Evolutionary conservation across 164 flowering plant genomes (phyloP), one percentile per base, ranked within the genome.

Genomic region (Magnolia sinica): DNA sequence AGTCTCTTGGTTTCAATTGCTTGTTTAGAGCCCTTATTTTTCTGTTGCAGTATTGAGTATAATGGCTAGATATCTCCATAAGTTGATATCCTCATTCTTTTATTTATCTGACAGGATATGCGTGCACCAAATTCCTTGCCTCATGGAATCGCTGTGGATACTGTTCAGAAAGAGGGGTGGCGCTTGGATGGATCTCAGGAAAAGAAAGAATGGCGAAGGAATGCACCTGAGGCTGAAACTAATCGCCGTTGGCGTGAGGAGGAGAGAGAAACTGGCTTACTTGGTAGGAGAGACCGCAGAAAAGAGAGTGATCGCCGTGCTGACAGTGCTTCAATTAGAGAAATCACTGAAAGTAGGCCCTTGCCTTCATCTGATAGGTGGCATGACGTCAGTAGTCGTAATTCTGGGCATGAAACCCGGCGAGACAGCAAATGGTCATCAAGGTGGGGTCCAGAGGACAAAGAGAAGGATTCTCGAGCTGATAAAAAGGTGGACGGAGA

Each of bases 381-480:
- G 97, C 82, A 84, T 85, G 97, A 95, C 82, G 87, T 72, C 59
- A 83, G 74, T 69, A 81, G 51, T 68, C 93, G 96, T 27, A 87
- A 58, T 76, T 77, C 94, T 80, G 89, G 80, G 11, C 91, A 82
- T 84, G 98, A 95, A 76, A 23, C 89, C 8, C 86, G 92, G 23
- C 86, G 95, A 29, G 99, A 95, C 74, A 85, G 82, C 83, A 95
- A 93, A 76, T 95, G 99, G 99, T 87, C 97, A 51, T 88, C 93
- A 55, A 90, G 96, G 80, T 95, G 99, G 99, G 98, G 98, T 75
- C 98, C 99, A 70, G 98, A 91, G 59, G 99, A 95, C 70, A 95
- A 89, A 83, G 98, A 95, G n/a, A 76, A 76, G 86, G 96, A 89
- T 23, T 76, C 87, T 52, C 90, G 92, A 72, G 70, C 74, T 68